These are phyloP conservation scores for Paradendryphiella salina DNA, from an alignment of 2,329 filamentous ascomycete species.

Conservation along the genomic window DNA sequence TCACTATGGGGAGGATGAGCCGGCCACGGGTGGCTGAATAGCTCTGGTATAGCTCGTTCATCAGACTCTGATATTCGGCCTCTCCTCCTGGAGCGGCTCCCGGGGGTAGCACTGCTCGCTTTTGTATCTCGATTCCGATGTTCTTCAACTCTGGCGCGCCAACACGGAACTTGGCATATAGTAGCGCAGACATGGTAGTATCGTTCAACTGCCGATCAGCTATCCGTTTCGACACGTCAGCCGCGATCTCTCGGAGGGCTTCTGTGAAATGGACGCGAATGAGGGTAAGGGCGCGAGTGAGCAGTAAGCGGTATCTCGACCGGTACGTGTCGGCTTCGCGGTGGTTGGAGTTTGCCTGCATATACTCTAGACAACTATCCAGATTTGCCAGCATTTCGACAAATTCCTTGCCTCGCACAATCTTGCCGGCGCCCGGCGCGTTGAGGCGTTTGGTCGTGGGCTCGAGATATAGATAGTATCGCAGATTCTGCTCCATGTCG, in stretches of 20 bases:
- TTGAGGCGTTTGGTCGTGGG: constrained; percentile 88
- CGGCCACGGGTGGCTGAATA: constrained; percentile 62
- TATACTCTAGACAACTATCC: constrained; percentile 89
- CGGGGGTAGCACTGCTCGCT: constrained; percentile 63
- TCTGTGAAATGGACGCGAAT: constrained; percentile 69
- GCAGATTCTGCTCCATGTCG: constrained; percentile 84
- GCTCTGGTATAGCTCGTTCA: constrained; percentile 67
- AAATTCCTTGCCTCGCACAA: constrained; percentile 83
- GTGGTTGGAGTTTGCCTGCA: constrained; percentile 82
- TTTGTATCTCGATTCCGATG: constrained; percentile 69
- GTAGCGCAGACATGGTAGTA: constrained; percentile 69
- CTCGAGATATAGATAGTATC: constrained; percentile 93
- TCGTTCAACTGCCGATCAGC: constrained; percentile 70
- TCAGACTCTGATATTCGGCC: constrained; percentile 67
- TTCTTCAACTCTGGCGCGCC: constrained; percentile 67
- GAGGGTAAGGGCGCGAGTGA: constrained; percentile 69
- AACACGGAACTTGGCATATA: constrained; percentile 72
- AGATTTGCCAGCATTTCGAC: constrained; percentile 84
- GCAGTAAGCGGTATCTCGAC: constrained; percentile 80
- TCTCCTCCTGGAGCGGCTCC: constrained; percentile 62
- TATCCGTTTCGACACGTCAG: constrained; percentile 65
- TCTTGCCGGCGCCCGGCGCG: constrained; percentile 81
- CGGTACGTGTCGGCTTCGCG: constrained; percentile 86
- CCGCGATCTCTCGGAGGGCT: constrained; percentile 63
- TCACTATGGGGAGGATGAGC: constrained; percentile 64